Conservation (phyloP, 169 alveolate species). For the Plasmodium gonderi region DNA sequence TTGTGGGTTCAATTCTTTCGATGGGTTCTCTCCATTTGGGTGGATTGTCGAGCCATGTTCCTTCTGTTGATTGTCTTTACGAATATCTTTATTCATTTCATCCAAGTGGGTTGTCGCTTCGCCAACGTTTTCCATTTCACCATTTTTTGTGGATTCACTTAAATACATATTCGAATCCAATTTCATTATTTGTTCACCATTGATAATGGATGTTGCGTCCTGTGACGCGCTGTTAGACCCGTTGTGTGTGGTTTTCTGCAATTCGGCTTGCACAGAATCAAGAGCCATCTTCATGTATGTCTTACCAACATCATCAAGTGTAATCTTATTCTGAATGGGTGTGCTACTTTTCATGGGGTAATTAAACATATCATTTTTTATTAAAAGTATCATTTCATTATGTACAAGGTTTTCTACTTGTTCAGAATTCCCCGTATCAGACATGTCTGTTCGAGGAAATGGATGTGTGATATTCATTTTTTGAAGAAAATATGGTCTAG, state of each 20-base stretch:
- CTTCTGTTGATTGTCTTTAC: too few species aligned
- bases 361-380: slow-evolving; percentile 69
- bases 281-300: slow-evolving; percentile 14
- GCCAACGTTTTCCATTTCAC: neutral
- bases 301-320: neutral
- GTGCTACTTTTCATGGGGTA: slow-evolving; percentile 38
- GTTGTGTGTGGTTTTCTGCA: slow-evolving; percentile 12
- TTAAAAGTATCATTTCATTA: slow-evolving; percentile 27
- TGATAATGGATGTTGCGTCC: neutral
- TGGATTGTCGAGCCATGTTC: too few species aligned
- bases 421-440: neutral
- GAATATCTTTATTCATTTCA: too few species aligned
- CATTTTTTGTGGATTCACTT: too few species aligned
- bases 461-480: slow-evolving; percentile 8
- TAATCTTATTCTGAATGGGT: slow-evolving; percentile 61
- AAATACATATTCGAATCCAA: too few species aligned
- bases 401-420: slow-evolving; percentile 11
- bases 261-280: slow-evolving; percentile 25
- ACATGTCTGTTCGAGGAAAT: neutral
- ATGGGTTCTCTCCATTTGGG: neutral
- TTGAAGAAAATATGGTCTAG: slow-evolving; percentile 53
- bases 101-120: neutral
- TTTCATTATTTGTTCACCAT: too few species aligned
- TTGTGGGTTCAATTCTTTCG: neutral
- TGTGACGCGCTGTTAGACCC: neutral